A percentile compares a stretch with the other conserved stretches of the same genome.
phyloP scores from a whole-genome alignment of 371 early-diverging fungal species.

The Phascolomyces articulosus region DNA sequence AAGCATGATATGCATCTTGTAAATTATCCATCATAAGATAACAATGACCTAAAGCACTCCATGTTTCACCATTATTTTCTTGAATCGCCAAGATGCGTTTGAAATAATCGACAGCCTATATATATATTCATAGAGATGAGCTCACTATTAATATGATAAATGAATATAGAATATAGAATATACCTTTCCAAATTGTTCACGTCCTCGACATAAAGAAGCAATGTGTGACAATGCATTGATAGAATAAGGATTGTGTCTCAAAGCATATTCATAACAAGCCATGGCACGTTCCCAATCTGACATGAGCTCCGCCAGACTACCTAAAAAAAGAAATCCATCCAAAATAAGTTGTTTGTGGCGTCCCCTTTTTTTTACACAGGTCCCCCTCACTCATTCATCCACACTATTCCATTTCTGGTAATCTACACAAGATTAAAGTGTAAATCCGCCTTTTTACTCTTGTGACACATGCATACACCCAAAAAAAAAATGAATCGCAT shows the following conservation, averaged over 20 bases:
- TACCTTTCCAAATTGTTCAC: constrained; percentile 66
- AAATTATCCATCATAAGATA: constrained; percentile 95
- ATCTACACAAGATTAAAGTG: constrained; percentile 28
- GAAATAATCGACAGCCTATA: constrained; percentile 87
- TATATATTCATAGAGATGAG: neutral
- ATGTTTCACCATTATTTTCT: constrained; percentile 85
- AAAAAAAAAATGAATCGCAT: neutral
- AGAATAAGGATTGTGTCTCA: constrained; percentile 89
- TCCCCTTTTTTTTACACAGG: constrained; percentile 17
- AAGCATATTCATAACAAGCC: constrained; percentile 80
- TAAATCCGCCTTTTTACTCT: neutral
- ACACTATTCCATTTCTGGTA: constrained; percentile 13
- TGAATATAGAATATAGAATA: too few relatives aligned
- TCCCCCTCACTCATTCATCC: neutral
- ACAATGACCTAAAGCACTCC: constrained; percentile 93
- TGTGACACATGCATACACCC: constrained; percentile 18
- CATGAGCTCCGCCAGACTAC: constrained; percentile 72
- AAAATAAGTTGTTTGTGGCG: constrained; percentile 24
- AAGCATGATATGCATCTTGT: constrained; percentile 90
- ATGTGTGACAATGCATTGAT: constrained; percentile 73
- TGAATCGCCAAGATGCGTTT: constrained; percentile 84
- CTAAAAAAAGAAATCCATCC: constrained; percentile 34
- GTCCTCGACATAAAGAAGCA: constrained; percentile 68
- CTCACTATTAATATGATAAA: too few relatives aligned
- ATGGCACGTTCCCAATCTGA: constrained; percentile 79